Evolutionary conservation across 2,329 filamentous ascomycete genomes (phyloP).

Genomic region (Byssochlamys sp.): DNA sequence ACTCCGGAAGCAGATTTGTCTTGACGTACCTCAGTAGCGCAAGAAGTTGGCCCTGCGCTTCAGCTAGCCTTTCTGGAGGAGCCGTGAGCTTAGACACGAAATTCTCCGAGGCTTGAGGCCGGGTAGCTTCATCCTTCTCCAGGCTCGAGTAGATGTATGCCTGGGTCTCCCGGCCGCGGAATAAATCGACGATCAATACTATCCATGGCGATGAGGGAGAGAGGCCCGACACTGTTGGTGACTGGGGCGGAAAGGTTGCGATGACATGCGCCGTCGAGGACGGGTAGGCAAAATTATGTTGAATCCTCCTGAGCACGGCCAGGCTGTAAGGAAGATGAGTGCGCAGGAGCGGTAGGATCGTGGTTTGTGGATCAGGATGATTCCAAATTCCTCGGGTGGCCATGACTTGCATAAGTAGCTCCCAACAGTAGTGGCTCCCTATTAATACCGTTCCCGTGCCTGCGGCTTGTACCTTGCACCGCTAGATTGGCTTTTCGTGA

Average conservation of each 20-base stretch:
- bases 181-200: slow-evolving; percentile 32
- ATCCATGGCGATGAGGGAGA: slow-evolving; percentile 24
- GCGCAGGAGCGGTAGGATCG: slow-evolving; percentile 20
- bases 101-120: not conserved
- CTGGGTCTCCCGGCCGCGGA: slow-evolving; percentile 31
- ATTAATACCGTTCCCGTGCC: not conserved
- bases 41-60: slow-evolving; percentile 19
- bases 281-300: slow-evolving; percentile 25
- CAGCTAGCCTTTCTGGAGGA: slow-evolving; percentile 4
- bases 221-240: not conserved
- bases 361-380: slow-evolving; percentile 4
- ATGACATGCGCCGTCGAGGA: slow-evolving; percentile 24
- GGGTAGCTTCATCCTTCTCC: slow-evolving; percentile 16
- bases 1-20: slow-evolving; percentile 15
- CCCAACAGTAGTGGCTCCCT: not conserved
- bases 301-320: slow-evolving; percentile 29
- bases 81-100: slow-evolving; percentile 9
- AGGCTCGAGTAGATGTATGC: slow-evolving; percentile 33
- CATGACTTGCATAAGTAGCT: not conserved
- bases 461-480: not conserved
- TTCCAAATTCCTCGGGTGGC: slow-evolving; percentile 6
- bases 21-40: slow-evolving; percentile 19
- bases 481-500: not conserved
- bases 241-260: slow-evolving; percentile 21
- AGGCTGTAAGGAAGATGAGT: slow-evolving; percentile 29